Evolutionary conservation across 2,329 filamentous ascomycete species (phyloP), one percentile per base, ranked within the genome.

Genomic region (Aspergillus arachidicola): DNA sequence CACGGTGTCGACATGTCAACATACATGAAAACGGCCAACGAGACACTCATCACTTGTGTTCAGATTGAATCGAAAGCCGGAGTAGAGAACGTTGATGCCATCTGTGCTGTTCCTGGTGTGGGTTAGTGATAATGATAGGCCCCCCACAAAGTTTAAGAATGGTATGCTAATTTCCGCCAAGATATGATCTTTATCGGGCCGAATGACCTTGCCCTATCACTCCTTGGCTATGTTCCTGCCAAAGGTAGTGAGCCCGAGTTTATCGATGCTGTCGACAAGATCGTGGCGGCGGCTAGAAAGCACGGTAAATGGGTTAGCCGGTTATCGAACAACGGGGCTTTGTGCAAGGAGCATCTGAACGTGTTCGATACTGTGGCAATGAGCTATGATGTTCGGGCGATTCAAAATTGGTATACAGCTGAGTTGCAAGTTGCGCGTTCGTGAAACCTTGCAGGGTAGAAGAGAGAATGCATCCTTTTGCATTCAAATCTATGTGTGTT

Each of bases 241-340:
- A 53, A 36, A 53, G 50, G 28, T 2, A 23, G 1, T 7, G 81
- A 86, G 65, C 83, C 84, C 0, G 84, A 88, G 62, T 81, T 91
- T 63, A 78, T 85, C 36, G 79, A 80, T 34, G 89, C 89, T 32
- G 85, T 91, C 62, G 80, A 81, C 53, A 85, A 82, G 63, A 82
- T 89, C 54, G 79, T 87, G 16, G 79, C 79, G 16, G 88, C 89
- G 3, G 84, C 86, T 4, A 81, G 82, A 59, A 83, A 82, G 64
- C 84, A 88, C 9, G 88, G 87, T 23, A 91, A 91, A 78, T 90
- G 89, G 78, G 84, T 84, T 12, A 89, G 86, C 1, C 77, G 81
- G 2, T 76, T 85, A 75, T 78, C 80, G 4, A 82, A 83, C 11
- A n/a, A 53, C 11, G 50, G 50, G 30, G 30, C 28, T 34, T n/a